Percentiles rank a stretch among this genome's conserved stretches.
Conservation (phyloP, 2,329 filamentous ascomycete species). For the Aspergillus brasiliensis region DNA sequence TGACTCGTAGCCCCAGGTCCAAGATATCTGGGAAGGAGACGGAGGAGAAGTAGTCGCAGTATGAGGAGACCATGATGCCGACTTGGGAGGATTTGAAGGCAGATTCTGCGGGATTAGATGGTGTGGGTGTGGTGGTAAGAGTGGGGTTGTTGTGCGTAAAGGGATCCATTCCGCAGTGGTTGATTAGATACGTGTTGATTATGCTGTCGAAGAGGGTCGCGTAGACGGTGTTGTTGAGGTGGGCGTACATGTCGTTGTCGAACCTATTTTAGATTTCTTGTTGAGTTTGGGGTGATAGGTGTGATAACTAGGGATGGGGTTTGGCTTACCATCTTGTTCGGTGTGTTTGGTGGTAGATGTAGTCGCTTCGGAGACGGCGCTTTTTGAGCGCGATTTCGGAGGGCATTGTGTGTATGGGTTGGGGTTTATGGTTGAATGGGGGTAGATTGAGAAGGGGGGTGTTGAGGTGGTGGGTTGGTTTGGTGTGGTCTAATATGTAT, state of each 20-base stretch:
- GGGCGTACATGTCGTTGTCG: conserved; percentile 93
- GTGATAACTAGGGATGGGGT: conserved; percentile 1
- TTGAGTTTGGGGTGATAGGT: background rate
- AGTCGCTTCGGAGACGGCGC: conserved; percentile 67
- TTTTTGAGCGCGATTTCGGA: conserved; percentile 55
- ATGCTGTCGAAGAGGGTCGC: conserved; percentile 86
- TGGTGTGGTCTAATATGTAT: no score
- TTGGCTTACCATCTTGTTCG: conserved; percentile 74
- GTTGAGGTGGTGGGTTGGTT: background rate
- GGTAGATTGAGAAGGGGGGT: background rate
- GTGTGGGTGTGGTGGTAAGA: conserved; percentile 7
- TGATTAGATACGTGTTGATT: conserved; percentile 84
- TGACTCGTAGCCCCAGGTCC: conserved; percentile 79
- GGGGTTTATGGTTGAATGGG: background rate
- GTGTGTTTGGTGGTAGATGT: conserved; percentile 77
- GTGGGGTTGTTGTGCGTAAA: conserved; percentile 48
- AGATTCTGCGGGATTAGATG: no score
- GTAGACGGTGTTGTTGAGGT: conserved; percentile 90
- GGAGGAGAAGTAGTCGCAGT: conserved; percentile 81
- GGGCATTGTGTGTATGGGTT: conserved; percentile 20
- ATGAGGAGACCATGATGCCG: conserved; percentile 80
- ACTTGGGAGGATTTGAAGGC: conserved; percentile 63
- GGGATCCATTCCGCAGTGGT: conserved; percentile 73
- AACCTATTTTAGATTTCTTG: conserved; percentile 56
- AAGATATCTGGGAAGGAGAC: conserved; percentile 80